Evolutionary conservation across 164 flowering plant genomes (phyloP).

Genomic region (Berberis vulgaris): DNA sequence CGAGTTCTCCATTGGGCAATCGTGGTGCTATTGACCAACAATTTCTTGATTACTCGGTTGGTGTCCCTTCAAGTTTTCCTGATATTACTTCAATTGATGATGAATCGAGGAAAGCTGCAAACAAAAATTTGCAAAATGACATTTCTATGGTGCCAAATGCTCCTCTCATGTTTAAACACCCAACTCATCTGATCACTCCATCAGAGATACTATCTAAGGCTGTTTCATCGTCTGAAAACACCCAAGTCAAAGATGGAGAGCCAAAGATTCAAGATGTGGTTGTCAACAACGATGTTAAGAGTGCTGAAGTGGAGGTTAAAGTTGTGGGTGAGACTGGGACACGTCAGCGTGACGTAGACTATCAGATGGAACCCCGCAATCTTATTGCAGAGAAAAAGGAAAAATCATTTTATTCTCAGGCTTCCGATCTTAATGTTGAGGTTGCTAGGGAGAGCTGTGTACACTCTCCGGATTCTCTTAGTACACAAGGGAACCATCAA

Average conservation of each 20-base stretch:
- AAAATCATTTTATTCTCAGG: slow-evolving; percentile 63
- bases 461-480: slow-evolving; percentile 32
- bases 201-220: slow-evolving; percentile 64
- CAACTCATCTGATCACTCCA: slow-evolving; percentile 88
- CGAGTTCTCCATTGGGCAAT: slow-evolving; percentile 30
- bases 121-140: slow-evolving; percentile 39
- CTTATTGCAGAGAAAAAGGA: slow-evolving; percentile 24
- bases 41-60: slow-evolving; percentile 47
- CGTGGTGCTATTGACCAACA: slow-evolving; percentile 28
- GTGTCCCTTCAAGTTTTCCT: slow-evolving; percentile 26
- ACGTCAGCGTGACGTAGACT: slow-evolving; percentile 27
- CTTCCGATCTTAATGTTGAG: slow-evolving; percentile 54
- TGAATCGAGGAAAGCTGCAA: slow-evolving; percentile 37
- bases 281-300: slow-evolving; percentile 32
- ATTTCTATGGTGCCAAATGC: slow-evolving; percentile 28
- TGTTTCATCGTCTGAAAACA: slow-evolving; percentile 46
- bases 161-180: slow-evolving; percentile 51
- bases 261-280: slow-evolving; percentile 44
- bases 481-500: slow-evolving; percentile 29
- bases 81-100: slow-evolving; percentile 34
- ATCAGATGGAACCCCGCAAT: slow-evolving; percentile 27
- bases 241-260: slow-evolving; percentile 31
- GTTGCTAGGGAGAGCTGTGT: slow-evolving; percentile 52
- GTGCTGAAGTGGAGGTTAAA: slow-evolving; percentile 69
- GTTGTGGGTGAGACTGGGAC: slow-evolving; percentile 63